Base-by-base conservation (phyloP, 768 basidiomycete genomes). In the Sutorius australiensis region DNA sequence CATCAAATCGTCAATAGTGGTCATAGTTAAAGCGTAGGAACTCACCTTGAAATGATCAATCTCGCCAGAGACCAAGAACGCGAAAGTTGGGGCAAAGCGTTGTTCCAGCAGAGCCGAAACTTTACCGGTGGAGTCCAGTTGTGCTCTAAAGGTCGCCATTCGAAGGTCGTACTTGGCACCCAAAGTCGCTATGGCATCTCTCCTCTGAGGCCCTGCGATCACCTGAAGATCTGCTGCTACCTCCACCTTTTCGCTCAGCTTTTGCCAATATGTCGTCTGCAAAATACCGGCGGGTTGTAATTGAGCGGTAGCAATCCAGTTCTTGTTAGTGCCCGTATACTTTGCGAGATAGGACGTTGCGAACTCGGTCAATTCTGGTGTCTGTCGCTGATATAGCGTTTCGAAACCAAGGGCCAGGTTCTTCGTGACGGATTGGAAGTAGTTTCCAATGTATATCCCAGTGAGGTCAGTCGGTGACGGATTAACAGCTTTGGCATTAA, bases 121-220 rank as follows among this genome's bases (percentile, higher is more conserved):
- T 73, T 98, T 99, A 41, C 95, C 95, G 27, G 87, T 88, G 48
- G 90, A 93, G 67, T 98, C 97, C 21, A 98, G 59, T 71, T 98
- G 95, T 44, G 94, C 95, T 61, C 94, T 80, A 80, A 98, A 98
- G 3, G 91, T 91, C 16, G 95, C 81, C 79, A 91, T 82, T 50
- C 97, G 83, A 61, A 98, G 86, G 67, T 98, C 95, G 67, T 95
- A 99, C 75, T 97, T 98, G 54, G 93, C 94, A 33, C 94, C 97
- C 11, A 98, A 73, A 3, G 95, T 97, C 24, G 95, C 92, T 45
- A 95, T 75, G 11, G 95, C 97, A 66, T 95, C 95, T 62, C 95
- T 78, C 64, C 91, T 86, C 51, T 77, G 76, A 8, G 89, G 87
- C 17, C 85, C 80, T 30, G 88, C 87, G 50, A 94, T 77, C 37